Evolutionary conservation across 805 yeast species (phyloP).

Genomic region (Saturnispora halmiae): DNA sequence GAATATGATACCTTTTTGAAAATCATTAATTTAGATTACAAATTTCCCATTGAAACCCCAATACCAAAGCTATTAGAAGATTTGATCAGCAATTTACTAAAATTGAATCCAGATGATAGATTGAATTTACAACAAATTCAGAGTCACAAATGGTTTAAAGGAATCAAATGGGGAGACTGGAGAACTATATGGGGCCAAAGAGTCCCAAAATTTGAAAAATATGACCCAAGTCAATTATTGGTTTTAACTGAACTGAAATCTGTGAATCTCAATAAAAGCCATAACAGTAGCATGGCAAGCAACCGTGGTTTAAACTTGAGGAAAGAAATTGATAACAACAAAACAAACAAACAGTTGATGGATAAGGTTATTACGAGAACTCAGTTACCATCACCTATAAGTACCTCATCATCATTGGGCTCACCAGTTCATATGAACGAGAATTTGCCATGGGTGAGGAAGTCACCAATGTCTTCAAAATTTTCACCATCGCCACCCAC

Average conservation of each 20-base stretch:
- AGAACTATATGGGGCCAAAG: constrained; percentile 57
- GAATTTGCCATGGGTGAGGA: neutral
- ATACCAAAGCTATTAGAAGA: constrained; percentile 55
- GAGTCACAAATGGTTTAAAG: constrained; percentile 61
- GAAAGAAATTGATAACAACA: constrained; percentile 26
- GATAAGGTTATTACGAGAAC: constrained; percentile 28
- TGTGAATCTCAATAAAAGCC: neutral
- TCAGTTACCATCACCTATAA: neutral
- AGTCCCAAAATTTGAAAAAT: constrained; percentile 64
- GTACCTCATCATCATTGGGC: too few species aligned
- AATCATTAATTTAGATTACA: constrained; percentile 68
- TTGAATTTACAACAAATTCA: constrained; percentile 49
- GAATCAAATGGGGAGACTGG: constrained; percentile 57
- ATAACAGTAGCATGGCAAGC: too few species aligned
- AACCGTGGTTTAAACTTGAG: constrained; percentile 15
- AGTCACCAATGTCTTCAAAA: neutral
- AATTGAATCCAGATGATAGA: constrained; percentile 63
- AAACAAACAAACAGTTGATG: constrained; percentile 27
- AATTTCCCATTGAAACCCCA: constrained; percentile 51
- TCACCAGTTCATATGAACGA: too few species aligned
- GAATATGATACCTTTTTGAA: constrained; percentile 84
- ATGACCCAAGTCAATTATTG: constrained; percentile 31
- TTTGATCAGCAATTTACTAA: constrained; percentile 56
- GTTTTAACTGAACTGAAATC: constrained; percentile 5
- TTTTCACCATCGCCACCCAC: neutral